A percentile compares a stretch with the other conserved stretches of the same genome.
These are phyloP conservation scores for Botryotinia convoluta DNA, from an alignment of 2,329 filamentous ascomycete species.

Conservation along the genomic window DNA sequence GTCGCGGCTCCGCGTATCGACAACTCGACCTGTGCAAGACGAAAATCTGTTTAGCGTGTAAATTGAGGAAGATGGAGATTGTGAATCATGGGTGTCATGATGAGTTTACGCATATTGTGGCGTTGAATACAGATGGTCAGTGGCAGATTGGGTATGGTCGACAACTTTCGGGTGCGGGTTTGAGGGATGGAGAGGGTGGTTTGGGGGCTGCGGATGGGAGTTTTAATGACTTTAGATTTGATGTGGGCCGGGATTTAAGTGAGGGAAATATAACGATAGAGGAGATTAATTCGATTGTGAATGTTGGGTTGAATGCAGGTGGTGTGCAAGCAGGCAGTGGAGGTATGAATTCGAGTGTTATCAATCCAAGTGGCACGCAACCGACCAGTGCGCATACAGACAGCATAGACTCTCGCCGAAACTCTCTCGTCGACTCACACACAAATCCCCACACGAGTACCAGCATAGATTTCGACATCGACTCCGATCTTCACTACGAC, in stretches of 20 bases:
- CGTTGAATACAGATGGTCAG: neutral
- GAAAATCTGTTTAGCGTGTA: conserved; percentile 8
- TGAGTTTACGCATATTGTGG: conserved; percentile 3
- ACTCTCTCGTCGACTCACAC: neutral
- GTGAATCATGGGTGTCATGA: neutral
- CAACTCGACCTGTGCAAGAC: neutral
- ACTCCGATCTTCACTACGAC: neutral
- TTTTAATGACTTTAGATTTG: neutral
- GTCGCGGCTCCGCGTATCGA: neutral
- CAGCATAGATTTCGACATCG: neutral
- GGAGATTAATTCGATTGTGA: neutral
- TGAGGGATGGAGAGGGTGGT: neutral
- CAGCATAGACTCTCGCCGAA: neutral
- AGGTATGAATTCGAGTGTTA: neutral
- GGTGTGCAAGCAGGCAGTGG: neutral
- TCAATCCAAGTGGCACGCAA: neutral
- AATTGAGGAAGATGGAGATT: neutral
- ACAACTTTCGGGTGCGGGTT: fast-evolving
- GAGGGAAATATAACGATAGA: neutral
- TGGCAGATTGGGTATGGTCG: neutral
- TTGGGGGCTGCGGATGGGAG: neutral
- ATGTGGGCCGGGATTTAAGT: neutral
- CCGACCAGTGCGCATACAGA: neutral
- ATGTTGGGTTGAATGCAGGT: neutral
- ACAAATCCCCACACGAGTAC: neutral